A percentile compares a stretch with the other conserved stretches of the same genome.
These are phyloP conservation scores for Tylopilus sp. DNA, from an alignment of 768 basidiomycete species.

Conservation along the genomic window DNA sequence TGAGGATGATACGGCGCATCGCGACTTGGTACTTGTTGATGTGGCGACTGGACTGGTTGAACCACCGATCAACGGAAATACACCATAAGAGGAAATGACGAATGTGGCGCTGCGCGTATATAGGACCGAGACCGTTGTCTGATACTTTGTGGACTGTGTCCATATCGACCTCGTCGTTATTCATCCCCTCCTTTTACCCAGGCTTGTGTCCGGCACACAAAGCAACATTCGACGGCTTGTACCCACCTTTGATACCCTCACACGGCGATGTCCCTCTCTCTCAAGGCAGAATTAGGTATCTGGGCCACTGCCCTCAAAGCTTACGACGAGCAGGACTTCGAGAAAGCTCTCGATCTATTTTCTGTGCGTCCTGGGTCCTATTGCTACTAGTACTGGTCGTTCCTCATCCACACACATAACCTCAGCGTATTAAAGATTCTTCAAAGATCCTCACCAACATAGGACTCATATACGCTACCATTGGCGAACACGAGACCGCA, in stretches of 20 bases:
- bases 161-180: too few relatives aligned
- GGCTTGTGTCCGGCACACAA: constrained; percentile 28
- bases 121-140: too few relatives aligned
- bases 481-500: constrained; percentile 84
- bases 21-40: too few relatives aligned
- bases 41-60: too few relatives aligned
- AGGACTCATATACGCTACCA: constrained; percentile 89
- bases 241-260: neutral
- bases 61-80: too few relatives aligned
- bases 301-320: constrained; percentile 88
- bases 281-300: constrained; percentile 76
- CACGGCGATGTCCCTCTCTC: constrained; percentile 37
- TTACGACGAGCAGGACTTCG: constrained; percentile 84
- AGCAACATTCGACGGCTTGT: neutral
- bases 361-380: constrained; percentile 42
- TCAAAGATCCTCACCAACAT: constrained; percentile 93
- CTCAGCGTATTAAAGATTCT: constrained; percentile 72
- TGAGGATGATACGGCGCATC: too few relatives aligned
- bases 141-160: too few relatives aligned
- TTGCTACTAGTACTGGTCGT: too few relatives aligned
- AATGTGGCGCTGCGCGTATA: too few relatives aligned
- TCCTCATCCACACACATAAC: neutral
- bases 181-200: neutral
- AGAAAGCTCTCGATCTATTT: constrained; percentile 71
- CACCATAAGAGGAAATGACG: too few relatives aligned